These are phyloP conservation scores for Grigorovia transvaalensis DNA, from an alignment of 805 yeast species.

Conservation along the genomic window DNA sequence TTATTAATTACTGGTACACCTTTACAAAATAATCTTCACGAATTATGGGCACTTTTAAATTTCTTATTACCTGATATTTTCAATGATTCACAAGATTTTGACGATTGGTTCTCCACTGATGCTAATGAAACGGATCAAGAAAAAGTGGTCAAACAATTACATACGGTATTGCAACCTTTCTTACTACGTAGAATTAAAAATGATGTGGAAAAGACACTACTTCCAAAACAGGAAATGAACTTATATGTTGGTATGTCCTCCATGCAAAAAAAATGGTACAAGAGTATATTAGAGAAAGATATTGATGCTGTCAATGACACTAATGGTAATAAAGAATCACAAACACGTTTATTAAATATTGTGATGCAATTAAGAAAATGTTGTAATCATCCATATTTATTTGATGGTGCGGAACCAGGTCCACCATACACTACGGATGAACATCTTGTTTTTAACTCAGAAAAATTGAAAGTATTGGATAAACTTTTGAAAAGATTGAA, in stretches of 20 bases:
- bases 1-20: slow-evolving; percentile 76
- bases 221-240: slow-evolving; percentile 67
- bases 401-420: slow-evolving; percentile 85
- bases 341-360: slow-evolving; percentile 64
- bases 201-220: slow-evolving; percentile 69
- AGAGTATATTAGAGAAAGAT: slow-evolving; percentile 65
- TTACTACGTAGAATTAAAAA: slow-evolving; percentile 64
- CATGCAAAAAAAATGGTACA: slow-evolving; percentile 76
- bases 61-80: slow-evolving; percentile 72
- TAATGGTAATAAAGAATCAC: slow-evolving; percentile 61
- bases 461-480: slow-evolving; percentile 63
- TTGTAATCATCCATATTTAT: slow-evolving; percentile 75
- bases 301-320: slow-evolving; percentile 82
- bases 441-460: slow-evolving; percentile 64
- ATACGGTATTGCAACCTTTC: slow-evolving; percentile 67
- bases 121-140: slow-evolving; percentile 36
- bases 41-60: slow-evolving; percentile 71
- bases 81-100: slow-evolving; percentile 62
- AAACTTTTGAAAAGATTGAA: slow-evolving; percentile 50
- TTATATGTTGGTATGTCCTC: slow-evolving; percentile 64
- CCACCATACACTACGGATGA: slow-evolving; percentile 83
- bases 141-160: slow-evolving; percentile 54
- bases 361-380: slow-evolving; percentile 81
- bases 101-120: slow-evolving; percentile 55
- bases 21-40: slow-evolving; percentile 67